A percentile compares a stretch with the other conserved stretches of the same genome.
phyloP scores from a whole-genome alignment of 129 eudicot genomes.

The Flaveria linearis region DNA sequence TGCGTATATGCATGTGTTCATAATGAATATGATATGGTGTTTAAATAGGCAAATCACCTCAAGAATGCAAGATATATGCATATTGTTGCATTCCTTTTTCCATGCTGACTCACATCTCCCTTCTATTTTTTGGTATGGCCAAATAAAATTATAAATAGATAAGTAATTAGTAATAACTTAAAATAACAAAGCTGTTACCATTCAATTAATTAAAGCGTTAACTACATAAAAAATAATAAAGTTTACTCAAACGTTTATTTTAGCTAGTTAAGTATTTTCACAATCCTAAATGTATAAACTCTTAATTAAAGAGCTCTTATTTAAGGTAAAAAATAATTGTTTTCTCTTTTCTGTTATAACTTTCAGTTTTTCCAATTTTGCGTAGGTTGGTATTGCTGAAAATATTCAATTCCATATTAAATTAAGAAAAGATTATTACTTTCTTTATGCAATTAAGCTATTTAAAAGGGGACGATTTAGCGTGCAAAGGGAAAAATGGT shows the following conservation, averaged over 20 bases:
- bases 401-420: not conserved
- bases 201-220: not conserved
- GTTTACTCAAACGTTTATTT: not conserved
- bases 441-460: not conserved
- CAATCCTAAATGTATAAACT: not conserved
- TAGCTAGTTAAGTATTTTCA: not conserved
- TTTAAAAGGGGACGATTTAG: not conserved
- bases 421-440: not conserved
- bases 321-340: not conserved
- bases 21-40: conserved; percentile 36
- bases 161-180: not conserved
- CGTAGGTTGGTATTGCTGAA: not conserved
- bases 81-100: conserved; percentile 41
- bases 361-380: not conserved
- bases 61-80: conserved; percentile 11
- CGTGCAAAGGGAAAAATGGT: no score
- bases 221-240: not conserved
- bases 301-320: not conserved
- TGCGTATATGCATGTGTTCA: conserved; percentile 17
- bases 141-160: conserved; percentile 16
- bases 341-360: not conserved
- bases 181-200: not conserved
- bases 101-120: conserved; percentile 21
- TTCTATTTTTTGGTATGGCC: conserved; percentile 13
- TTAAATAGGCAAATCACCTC: conserved; percentile 50